These are phyloP conservation scores for Metahyphopichia silvanorum DNA, from an alignment of 805 yeast genomes.

Conservation along the genomic window DNA sequence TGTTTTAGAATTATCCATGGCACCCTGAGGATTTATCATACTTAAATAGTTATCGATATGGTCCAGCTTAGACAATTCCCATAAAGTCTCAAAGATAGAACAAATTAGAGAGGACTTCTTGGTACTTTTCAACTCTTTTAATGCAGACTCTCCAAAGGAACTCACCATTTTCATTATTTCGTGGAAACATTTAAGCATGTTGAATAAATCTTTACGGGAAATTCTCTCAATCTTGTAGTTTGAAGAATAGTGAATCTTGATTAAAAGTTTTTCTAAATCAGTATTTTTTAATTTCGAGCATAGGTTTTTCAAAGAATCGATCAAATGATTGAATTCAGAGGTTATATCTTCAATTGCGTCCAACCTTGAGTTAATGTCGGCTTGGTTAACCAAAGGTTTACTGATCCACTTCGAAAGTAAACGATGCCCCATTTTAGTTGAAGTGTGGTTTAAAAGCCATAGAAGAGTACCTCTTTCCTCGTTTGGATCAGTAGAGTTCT, in stretches of 20 bases:
- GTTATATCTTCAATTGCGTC: constrained; percentile 47
- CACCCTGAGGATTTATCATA: constrained; percentile 52
- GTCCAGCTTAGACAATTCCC: constrained; percentile 24
- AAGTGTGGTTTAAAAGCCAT: constrained; percentile 79
- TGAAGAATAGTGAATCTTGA: constrained; percentile 38
- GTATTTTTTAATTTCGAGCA: constrained; percentile 21
- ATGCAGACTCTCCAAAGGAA: constrained; percentile 31
- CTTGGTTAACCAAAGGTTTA: constrained; percentile 59
- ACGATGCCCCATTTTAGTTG: constrained; percentile 73
- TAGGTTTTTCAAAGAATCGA: constrained; percentile 27
- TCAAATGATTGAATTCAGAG: constrained; percentile 25
- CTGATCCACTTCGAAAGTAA: constrained; percentile 69
- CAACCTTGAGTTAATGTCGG: constrained; percentile 55
- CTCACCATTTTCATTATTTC: constrained; percentile 21
- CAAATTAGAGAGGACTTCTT: constrained; percentile 31
- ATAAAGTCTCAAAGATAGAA: constrained; percentile 34
- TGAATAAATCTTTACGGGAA: constrained; percentile 28
- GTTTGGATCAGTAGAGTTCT: constrained; percentile 53
- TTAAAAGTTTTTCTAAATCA: constrained; percentile 34
- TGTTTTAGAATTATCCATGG: constrained; percentile 48
- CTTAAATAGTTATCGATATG: constrained; percentile 33
- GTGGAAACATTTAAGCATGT: constrained; percentile 25
- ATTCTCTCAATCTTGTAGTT: constrained; percentile 21
- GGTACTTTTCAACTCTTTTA: constrained; percentile 32
- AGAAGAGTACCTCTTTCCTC: constrained; percentile 64